Evolutionary conservation across 2,329 filamentous ascomycete species (phyloP), one percentile per base, ranked within the genome.

Genomic region (Alternaria novae-zelandiae): DNA sequence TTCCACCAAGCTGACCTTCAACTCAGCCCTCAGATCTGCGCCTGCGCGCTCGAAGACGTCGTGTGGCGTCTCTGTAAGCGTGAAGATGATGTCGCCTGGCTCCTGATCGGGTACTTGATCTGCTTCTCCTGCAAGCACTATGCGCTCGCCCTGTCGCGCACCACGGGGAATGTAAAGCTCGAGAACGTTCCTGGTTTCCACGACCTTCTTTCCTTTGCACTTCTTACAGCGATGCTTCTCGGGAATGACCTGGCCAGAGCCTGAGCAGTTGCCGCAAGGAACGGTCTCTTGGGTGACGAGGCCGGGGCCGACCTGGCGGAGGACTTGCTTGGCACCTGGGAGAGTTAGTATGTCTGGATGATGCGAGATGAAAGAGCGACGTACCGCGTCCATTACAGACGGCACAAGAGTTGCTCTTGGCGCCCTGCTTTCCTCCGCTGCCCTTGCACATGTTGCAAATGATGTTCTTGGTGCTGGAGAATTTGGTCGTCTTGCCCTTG

Each of bases 141-240:
- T 97, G 70, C 89, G 89, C 76, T 99, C 95, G 68, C 94, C 94
- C 79, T 97, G 83, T 64, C 87, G 84, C 51, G 79, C 91, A 50
- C 95, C 95, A 56, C 92, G 89, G 10, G 95, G 94, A 64, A 99
- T 97, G 83, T 98, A 98, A 56, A 99, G 90, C 82, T 99, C 96
- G 64, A 99, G 85, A 4, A 95, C 92, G 84, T 98, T 99, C 82
- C 92, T 96, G 82, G 96, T 92, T 74, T 94, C 91, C 47, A 89
- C 89, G 13, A 93, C 94, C 66, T 93, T 88, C 80, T 92, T 92
- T 75, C 96, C 96, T 83, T 98, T 98, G 88, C 96, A 99, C 85
- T 96, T 97, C 86, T 97, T 97, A 86, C 96, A 99, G 78, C 93
- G 93, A 77, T 99, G 96, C 85, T 98, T 98, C 77, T 97, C 93